phyloP scores from a whole-genome alignment of 306 rosid species.

The Trichosanthes cucumerina region DNA sequence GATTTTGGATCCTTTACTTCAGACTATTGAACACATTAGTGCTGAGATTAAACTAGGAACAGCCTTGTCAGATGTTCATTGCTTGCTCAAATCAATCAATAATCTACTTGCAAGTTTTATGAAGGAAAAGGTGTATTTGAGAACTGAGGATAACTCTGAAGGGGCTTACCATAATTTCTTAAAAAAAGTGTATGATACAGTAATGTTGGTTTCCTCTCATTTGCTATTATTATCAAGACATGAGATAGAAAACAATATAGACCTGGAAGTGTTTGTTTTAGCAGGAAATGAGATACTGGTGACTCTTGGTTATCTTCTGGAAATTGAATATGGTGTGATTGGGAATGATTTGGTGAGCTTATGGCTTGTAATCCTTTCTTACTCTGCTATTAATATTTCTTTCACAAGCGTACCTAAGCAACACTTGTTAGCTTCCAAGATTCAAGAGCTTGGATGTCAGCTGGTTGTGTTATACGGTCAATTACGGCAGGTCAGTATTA shows the following conservation, averaged over 20 bases:
- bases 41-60: conserved; percentile 24
- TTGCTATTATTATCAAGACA: conserved; percentile 27
- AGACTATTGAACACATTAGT: conserved; percentile 25
- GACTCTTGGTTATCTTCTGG: conserved; percentile 57
- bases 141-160: conserved; percentile 68
- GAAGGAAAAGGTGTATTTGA: conserved; percentile 67
- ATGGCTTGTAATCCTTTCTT: conserved; percentile 57
- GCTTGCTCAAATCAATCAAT: conserved; percentile 47
- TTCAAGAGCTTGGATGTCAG: conserved; percentile 54
- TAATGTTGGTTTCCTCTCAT: conserved; percentile 36
- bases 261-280: conserved; percentile 23
- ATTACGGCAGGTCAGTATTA: conserved; percentile 78
- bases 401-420: conserved; percentile 21
- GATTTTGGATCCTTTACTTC: conserved; percentile 68
- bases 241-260: conserved; percentile 20
- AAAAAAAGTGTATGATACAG: conserved; percentile 44
- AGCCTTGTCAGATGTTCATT: conserved; percentile 31
- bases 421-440: conserved; percentile 30
- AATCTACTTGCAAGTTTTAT: conserved; percentile 55
- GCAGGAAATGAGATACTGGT: conserved; percentile 43
- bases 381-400: conserved; percentile 37
- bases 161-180: conserved; percentile 64
- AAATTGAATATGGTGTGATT: conserved; percentile 71
- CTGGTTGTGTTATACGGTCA: conserved; percentile 60
- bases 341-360: conserved; percentile 57